These are phyloP conservation scores for Eucalyptus marginata DNA, from an alignment of 345 rosid genomes.

Conservation along the genomic window DNA sequence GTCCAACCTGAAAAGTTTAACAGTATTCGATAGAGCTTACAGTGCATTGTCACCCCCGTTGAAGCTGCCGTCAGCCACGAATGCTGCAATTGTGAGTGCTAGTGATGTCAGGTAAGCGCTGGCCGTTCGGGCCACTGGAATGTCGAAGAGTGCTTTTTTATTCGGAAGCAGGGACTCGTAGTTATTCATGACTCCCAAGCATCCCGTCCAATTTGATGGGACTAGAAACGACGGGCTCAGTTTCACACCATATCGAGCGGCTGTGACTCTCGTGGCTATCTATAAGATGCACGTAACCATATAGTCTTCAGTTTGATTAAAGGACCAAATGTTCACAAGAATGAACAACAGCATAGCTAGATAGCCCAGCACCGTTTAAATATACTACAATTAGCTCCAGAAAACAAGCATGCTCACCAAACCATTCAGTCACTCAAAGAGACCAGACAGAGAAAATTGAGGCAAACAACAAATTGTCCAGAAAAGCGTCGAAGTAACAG, in stretches of 20 bases:
- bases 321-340: not conserved
- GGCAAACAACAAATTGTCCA: not conserved
- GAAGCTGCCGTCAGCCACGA: conserved; percentile 76
- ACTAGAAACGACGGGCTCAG: conserved; percentile 89
- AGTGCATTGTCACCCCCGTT: conserved; percentile 90
- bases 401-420: not conserved
- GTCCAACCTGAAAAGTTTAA: not conserved
- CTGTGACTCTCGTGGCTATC: conserved; percentile 79
- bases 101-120: conserved; percentile 83
- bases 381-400: not conserved
- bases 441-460: not conserved
- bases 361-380: not conserved
- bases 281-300: conserved; percentile 8
- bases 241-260: conserved; percentile 58
- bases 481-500: not conserved
- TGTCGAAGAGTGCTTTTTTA: conserved; percentile 74
- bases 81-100: conserved; percentile 62
- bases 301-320: not conserved
- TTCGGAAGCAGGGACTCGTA: conserved; percentile 86
- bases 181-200: conserved; percentile 88
- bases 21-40: conserved; percentile 26
- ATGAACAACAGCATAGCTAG: not conserved
- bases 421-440: rapidly evolving
- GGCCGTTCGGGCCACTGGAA: conserved; percentile 86
- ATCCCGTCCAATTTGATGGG: conserved; percentile 95